Evolutionary conservation across 1,139 yeast genomes (phyloP).

Genomic region (Candida sanyaensis): DNA sequence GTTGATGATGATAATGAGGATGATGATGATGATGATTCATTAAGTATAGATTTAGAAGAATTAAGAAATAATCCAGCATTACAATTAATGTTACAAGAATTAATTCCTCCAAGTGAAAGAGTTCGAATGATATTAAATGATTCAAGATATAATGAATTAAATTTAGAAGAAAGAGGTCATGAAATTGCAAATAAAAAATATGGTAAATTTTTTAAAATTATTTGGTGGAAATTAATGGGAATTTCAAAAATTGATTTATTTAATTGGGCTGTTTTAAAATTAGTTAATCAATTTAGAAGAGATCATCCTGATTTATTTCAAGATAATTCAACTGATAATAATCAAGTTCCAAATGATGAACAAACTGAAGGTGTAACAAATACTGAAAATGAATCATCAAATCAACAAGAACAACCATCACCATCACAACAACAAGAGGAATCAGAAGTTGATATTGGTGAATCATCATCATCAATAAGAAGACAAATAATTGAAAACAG

Average conservation of each 20-base stretch:
- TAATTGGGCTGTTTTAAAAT: slow-evolving; percentile 51
- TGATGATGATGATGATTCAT: slow-evolving; percentile 21
- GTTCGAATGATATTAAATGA: slow-evolving; percentile 37
- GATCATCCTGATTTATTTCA: slow-evolving; percentile 8
- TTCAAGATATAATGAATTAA: slow-evolving; percentile 24
- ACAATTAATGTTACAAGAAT: slow-evolving; percentile 41
- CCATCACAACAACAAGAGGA: neutral
- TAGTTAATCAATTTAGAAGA: slow-evolving; percentile 27
- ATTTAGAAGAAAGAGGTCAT: slow-evolving; percentile 48
- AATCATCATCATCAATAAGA: slow-evolving; percentile 7
- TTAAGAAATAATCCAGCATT: slow-evolving; percentile 43
- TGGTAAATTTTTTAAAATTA: slow-evolving; percentile 31
- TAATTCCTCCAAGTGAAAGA: slow-evolving; percentile 42
- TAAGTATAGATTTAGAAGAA: slow-evolving; percentile 41
- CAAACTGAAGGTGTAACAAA: neutral
- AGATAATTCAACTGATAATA: slow-evolving; percentile 3
- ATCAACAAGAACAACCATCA: neutral
- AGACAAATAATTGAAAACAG: slow-evolving; percentile 31
- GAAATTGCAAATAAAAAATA: slow-evolving; percentile 37
- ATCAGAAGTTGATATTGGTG: slow-evolving; percentile 7
- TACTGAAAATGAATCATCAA: neutral
- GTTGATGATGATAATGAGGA: slow-evolving; percentile 21
- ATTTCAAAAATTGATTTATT: slow-evolving; percentile 46
- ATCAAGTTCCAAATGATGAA: neutral
- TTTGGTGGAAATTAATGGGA: slow-evolving; percentile 61